Evolutionary conservation across 768 basidiomycete species (phyloP), one percentile per base, ranked within the genome.

Genomic region (Macrocybe gigantea): DNA sequence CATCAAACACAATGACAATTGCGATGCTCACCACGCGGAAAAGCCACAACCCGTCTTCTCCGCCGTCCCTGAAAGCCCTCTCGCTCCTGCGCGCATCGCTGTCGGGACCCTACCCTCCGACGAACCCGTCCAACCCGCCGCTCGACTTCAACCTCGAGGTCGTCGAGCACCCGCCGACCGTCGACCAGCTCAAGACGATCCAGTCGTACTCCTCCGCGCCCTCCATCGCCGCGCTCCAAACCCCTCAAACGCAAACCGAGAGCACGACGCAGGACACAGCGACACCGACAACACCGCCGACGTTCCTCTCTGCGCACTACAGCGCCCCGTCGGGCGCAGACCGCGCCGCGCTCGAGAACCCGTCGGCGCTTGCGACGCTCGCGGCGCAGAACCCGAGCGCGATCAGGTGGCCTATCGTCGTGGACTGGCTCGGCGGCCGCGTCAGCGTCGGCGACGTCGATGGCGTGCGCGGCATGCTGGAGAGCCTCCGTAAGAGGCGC

Each of bases 331-430:
- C 73, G 0, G 22, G 22, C 22, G 22, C 22, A 22, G 22, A 22
- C 22, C 22, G 22, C 22, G 22, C 22, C 22, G 22, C 22, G 22
- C 22, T 22, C 22, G 68, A 77, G 6, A 54, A 59, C 2, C 68
- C 71, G 0, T 63, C 72, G 5, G 74, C 63, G 6, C 66, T 89
- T 7, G 66, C 66, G 2, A 64, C 72, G 30, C 69, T 87, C 7
- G 85, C 71, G 0, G 55, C 66, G 38, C 68, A 71, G 61, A 80
- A 81, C 48, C 83, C 81, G 1, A 71, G 70, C 10, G 79, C 77
- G 11, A 63, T 88, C 54, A 86, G 80, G 53, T 90, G 85, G 86
- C 88, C 88, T 0, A 75, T 90, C 40, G 84, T 90, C 0, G 88
- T 90, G 1, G 81, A 90, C 54, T 90, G 88, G 88, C 64, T 70